Evolutionary conservation across 345 rosid genomes (phyloP), one percentile per base, ranked within the genome.

Genomic region (Eucalyptus sideroxylon): DNA sequence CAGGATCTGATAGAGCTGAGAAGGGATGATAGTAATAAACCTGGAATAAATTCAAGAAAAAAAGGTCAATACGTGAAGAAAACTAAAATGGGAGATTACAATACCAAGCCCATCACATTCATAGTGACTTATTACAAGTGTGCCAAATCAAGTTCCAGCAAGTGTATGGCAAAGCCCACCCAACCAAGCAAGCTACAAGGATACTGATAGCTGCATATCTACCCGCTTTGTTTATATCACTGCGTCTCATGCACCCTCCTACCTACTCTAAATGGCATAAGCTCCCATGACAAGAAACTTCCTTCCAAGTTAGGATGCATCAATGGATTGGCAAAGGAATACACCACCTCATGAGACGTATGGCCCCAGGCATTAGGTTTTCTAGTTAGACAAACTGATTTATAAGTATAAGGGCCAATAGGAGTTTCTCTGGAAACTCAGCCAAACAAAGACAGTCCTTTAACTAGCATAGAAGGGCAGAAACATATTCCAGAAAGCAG

Each of bases 21-120:
- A 98, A 98, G 82, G 99, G 99, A 90, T 93, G 93, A 93, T 97
- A 98, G 90, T 94, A 95, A 91, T 98, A 96, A 91, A 98, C 97
- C 99, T 98, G 95, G 87, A 96, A 89, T 77, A 86, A 87, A 85
- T 87, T 86, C 88, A 50, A 80, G 83, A 60, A 21, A 40, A 72
- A 77, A 37, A 11, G 85, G 47, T 44, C 30, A 77, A 40, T 23
- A 11, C 5, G 9, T 77, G 85, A 86, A 51, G 47, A 34, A 86
- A 86, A 51, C 30, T 53, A n/a, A n/a, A 53, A 53, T n/a, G n/a
- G n/a, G 21, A 50, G 65, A 50, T 53, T 86, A 44, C 87, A 86
- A 53, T 17, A 86, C 47, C 45, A 53, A 15, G 11, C 23, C 45
- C 6, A 50, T 53, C 55, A 44, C 55, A 86, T 31, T 6, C 14